These are phyloP conservation scores for Avena insularis DNA, from an alignment of 176 grass and related monocot species.

Conservation along the genomic window DNA sequence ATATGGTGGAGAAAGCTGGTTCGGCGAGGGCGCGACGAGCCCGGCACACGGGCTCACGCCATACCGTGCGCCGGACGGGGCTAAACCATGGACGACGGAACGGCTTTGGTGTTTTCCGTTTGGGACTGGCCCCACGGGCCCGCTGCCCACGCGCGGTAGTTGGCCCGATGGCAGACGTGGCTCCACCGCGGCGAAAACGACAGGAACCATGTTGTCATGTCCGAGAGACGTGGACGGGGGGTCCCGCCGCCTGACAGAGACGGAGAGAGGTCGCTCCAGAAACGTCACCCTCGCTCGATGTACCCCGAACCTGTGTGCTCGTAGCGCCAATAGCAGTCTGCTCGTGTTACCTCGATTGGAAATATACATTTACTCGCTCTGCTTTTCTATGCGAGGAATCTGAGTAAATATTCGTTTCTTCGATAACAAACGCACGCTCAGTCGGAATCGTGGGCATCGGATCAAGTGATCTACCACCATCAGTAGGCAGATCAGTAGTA, in stretches of 20 bases:
- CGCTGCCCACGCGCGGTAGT: not conserved
- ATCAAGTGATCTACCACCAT: not conserved
- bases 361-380: no score
- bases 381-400: no score
- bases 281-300: no score
- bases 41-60: not conserved
- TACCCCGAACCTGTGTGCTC: no score
- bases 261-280: no score
- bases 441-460: constrained; percentile 30
- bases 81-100: not conserved
- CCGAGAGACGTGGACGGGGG: not conserved
- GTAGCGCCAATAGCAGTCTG: no score
- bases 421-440: not conserved
- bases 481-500: not conserved
- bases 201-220: not conserved
- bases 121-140: not conserved
- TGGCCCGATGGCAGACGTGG: not conserved
- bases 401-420: not conserved
- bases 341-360: no score
- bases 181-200: not conserved
- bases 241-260: no score
- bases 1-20: not conserved
- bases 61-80: not conserved
- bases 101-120: no score
- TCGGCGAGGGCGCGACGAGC: not conserved